Percentiles rank a stretch among this genome's conserved stretches.
phyloP scores from a whole-genome alignment of 768 basidiomycete species.

The Calocybe cyanea region DNA sequence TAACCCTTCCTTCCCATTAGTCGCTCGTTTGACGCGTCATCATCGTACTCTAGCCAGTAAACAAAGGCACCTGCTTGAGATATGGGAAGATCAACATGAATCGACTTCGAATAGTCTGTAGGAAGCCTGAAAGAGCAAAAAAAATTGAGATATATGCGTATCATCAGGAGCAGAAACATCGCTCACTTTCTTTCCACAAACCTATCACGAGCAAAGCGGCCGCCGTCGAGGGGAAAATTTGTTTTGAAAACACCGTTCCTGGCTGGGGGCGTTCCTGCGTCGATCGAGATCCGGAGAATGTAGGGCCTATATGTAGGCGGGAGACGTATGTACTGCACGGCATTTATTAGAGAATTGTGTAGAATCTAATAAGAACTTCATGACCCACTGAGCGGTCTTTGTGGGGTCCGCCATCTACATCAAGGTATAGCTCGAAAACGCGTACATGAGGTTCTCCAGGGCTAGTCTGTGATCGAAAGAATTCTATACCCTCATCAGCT shows the following conservation, averaged over 20 bases:
- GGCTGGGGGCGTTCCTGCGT: slow-evolving; percentile 88
- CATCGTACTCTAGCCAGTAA: slow-evolving; percentile 92
- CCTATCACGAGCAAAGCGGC: slow-evolving; percentile 70
- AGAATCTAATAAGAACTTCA: neutral
- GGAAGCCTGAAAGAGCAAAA: slow-evolving; percentile 56
- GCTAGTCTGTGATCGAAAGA: slow-evolving; percentile 60
- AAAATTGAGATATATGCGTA: slow-evolving; percentile 17
- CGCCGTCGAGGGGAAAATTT: slow-evolving; percentile 95
- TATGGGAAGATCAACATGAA: slow-evolving; percentile 93
- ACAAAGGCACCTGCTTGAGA: slow-evolving; percentile 95
- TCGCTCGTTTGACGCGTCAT: slow-evolving; percentile 51
- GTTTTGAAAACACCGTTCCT: slow-evolving; percentile 92
- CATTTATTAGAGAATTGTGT: neutral
- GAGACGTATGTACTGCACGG: slow-evolving; percentile 83
- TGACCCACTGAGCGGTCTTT: slow-evolving; percentile 75
- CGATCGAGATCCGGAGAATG: slow-evolving; percentile 84
- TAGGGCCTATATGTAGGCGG: slow-evolving; percentile 90
- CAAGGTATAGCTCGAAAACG: slow-evolving; percentile 85
- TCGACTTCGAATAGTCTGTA: slow-evolving; percentile 82
- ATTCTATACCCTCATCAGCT: slow-evolving; percentile 88
- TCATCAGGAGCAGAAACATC: slow-evolving; percentile 1
- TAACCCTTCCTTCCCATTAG: slow-evolving; percentile 85
- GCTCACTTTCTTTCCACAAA: slow-evolving; percentile 72
- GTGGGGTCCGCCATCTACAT: slow-evolving; percentile 87
- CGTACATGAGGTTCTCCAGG: slow-evolving; percentile 62